Conservation (phyloP, 805 yeast species). For the Jamesozyma spencerorum region DNA sequence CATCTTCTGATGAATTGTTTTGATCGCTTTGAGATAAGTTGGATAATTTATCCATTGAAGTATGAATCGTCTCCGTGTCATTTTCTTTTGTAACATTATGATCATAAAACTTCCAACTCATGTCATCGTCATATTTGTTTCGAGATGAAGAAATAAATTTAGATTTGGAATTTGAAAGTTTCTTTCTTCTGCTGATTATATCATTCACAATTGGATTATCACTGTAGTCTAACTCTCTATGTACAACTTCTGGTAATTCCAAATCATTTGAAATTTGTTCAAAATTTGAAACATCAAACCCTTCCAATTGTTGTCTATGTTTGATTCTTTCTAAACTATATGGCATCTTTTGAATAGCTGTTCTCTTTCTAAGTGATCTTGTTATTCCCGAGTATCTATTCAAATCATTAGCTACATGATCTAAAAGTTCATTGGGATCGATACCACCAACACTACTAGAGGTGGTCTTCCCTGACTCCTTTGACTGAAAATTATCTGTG, state of each 20-base stretch:
- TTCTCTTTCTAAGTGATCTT: constrained; percentile 24
- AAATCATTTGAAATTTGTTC: constrained; percentile 18
- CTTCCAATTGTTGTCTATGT: constrained; percentile 25
- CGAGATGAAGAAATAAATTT: too few species aligned
- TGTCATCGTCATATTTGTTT: not conserved
- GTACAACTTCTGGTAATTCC: constrained; percentile 8
- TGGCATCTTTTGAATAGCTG: constrained; percentile 30
- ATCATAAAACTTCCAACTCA: too few species aligned
- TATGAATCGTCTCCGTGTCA: too few species aligned
- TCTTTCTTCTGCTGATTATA: not conserved
- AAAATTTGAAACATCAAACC: constrained; percentile 22
- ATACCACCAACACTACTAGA: too few species aligned
- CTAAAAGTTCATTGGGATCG: not conserved
- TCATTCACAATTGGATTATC: constrained; percentile 1
- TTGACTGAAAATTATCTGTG: not conserved
- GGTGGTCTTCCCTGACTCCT: not conserved
- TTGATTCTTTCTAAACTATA: constrained; percentile 28
- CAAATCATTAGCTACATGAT: not conserved
- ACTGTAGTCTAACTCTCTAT: not conserved
- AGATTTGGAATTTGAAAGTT: too few species aligned
- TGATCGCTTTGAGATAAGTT: not conserved
- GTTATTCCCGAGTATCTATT: not conserved
- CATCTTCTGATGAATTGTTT: constrained; percentile 1
- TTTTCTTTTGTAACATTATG: too few species aligned
- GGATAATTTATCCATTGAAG: too few species aligned